Percentiles rank a stretch among this genome's conserved stretches.
Conservation (phyloP, 2,329 filamentous ascomycete genomes). For the Xylaria arbuscula region DNA sequence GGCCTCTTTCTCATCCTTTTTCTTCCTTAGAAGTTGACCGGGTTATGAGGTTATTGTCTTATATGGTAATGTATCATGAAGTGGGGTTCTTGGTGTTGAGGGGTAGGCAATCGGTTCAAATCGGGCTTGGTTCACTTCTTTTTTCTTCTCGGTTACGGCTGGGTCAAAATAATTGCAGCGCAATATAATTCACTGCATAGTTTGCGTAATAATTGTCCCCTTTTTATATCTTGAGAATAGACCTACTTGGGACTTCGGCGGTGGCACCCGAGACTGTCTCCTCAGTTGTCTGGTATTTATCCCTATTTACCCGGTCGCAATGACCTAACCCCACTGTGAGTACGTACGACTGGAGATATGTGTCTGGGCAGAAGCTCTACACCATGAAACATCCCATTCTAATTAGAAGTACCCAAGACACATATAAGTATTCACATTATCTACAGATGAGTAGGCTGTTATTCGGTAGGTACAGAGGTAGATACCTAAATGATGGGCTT, state of each 20-base stretch:
- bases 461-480: too few species aligned
- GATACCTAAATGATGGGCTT: too few species aligned
- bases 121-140: neutral
- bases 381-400: too few species aligned
- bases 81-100: slow-evolving; percentile 46
- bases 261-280: slow-evolving; percentile 13
- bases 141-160: slow-evolving; percentile 1
- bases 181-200: neutral
- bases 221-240: slow-evolving; percentile 21
- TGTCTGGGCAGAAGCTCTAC: too few species aligned
- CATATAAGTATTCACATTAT: too few species aligned
- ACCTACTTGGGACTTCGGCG: neutral
- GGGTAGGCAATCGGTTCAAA: slow-evolving; percentile 23
- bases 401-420: too few species aligned
- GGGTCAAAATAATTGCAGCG: neutral
- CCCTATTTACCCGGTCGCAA: slow-evolving; percentile 52
- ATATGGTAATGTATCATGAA: slow-evolving; percentile 38
- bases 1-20: neutral
- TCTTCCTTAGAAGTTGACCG: neutral
- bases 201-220: neutral
- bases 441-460: too few species aligned
- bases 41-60: neutral
- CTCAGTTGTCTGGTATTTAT: slow-evolving; percentile 47
- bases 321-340: slow-evolving; percentile 32
- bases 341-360: neutral